These are phyloP conservation scores for Passiflora organensis DNA, from an alignment of 345 rosid species.

Conservation along the genomic window DNA sequence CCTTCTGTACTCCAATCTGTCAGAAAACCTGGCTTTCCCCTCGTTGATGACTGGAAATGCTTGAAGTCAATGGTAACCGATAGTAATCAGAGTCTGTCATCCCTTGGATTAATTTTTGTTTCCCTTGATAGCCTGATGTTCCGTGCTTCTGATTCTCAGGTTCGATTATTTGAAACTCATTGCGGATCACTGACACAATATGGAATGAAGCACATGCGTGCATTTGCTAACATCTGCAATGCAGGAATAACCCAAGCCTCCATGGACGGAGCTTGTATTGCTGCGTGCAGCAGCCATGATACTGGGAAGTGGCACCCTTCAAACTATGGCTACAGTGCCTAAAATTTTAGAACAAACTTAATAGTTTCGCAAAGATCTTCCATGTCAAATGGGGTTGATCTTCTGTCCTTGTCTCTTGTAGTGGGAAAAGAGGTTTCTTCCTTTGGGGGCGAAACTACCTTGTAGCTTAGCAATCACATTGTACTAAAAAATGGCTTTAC, in stretches of 20 bases:
- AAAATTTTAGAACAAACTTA: too few relatives aligned
- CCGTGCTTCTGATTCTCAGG: too few relatives aligned
- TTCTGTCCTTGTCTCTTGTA: too few relatives aligned
- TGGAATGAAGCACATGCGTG: conserved; percentile 96
- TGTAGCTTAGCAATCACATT: too few relatives aligned
- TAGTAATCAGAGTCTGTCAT: too few relatives aligned
- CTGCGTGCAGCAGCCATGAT: conserved; percentile 42
- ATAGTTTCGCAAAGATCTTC: too few relatives aligned
- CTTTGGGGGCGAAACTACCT: too few relatives aligned
- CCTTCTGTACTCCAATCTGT: conserved; percentile 31
- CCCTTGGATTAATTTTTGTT: too few relatives aligned
- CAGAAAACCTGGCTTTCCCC: conserved; percentile 51
- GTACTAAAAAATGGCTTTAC: too few relatives aligned
- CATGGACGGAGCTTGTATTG: conserved; percentile 60
- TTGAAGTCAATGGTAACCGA: conserved; percentile 48
- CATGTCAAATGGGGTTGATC: too few relatives aligned
- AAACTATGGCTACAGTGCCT: conserved; percentile 68
- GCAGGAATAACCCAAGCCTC: conserved; percentile 34
- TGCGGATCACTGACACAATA: conserved; percentile 86
- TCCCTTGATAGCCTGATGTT: too few relatives aligned
- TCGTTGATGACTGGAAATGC: conserved; percentile 82
- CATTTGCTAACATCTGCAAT: conserved; percentile 85
- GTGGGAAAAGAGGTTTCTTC: too few relatives aligned
- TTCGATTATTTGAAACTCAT: conserved; percentile 57
- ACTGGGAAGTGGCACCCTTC: conserved; percentile 39